phyloP scores from a whole-genome alignment of 805 yeast species.

The Sungouiella blattae region DNA sequence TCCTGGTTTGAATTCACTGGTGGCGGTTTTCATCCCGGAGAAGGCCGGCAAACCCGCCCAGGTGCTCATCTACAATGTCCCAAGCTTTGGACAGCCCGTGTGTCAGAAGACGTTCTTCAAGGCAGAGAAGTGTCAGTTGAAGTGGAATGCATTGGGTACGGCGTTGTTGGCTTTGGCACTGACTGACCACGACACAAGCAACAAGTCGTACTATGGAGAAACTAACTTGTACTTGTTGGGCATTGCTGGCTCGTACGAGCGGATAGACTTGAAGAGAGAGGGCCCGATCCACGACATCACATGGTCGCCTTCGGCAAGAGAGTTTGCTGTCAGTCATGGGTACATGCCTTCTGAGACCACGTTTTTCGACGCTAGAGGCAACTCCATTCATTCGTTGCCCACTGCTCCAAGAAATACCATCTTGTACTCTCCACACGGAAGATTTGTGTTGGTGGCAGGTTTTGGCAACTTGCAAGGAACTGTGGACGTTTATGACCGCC shows the following conservation, averaged over 20 bases:
- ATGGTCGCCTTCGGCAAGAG: conserved; percentile 95
- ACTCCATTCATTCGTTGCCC: conserved; percentile 76
- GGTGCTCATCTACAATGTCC: conserved; percentile 78
- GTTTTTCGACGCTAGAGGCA: conserved; percentile 92
- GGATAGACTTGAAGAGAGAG: conserved; percentile 82
- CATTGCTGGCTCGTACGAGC: conserved; percentile 86
- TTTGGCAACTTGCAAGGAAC: conserved; percentile 97
- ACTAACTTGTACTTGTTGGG: conserved; percentile 87
- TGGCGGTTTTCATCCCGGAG: conserved; percentile 90
- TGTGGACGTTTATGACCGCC: conserved; percentile 92
- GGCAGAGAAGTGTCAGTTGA: conserved; percentile 88
- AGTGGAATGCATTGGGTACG: conserved; percentile 94
- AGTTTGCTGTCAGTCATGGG: conserved; percentile 96
- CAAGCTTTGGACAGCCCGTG: conserved; percentile 71
- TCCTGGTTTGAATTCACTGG: conserved; percentile 85
- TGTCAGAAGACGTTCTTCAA: conserved; percentile 88
- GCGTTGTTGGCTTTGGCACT: conserved; percentile 90
- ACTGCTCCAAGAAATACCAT: conserved; percentile 87
- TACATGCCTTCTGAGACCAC: conserved; percentile 97
- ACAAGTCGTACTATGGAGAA: conserved; percentile 95
- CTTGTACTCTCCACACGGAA: conserved; percentile 89
- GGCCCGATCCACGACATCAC: conserved; percentile 97
- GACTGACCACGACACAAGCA: conserved; percentile 92
- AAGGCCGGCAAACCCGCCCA: conserved; percentile 84
- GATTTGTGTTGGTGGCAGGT: conserved; percentile 89